Percentiles rank a stretch among this genome's conserved stretches.
These are phyloP conservation scores for Magnaporthiopsis rhizophila DNA, from an alignment of 2,329 filamentous ascomycete genomes.

Conservation along the genomic window DNA sequence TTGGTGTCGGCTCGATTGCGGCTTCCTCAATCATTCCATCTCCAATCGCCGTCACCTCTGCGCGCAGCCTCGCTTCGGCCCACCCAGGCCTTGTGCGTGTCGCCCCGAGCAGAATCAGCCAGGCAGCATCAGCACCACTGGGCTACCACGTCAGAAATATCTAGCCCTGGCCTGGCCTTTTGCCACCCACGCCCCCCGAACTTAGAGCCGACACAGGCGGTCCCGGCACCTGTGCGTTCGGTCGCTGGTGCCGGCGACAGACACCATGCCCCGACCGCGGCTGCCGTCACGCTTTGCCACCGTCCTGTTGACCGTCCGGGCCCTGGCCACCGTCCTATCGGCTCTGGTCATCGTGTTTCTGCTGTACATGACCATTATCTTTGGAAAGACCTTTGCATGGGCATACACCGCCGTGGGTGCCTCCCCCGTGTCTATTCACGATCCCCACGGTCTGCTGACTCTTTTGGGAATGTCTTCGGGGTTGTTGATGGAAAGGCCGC, in stretches of 20 bases:
- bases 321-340: neutral
- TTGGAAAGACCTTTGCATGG: slow-evolving; percentile 6
- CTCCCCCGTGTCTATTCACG: no score
- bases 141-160: no score
- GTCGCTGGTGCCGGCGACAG: neutral
- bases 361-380: slow-evolving; percentile 6
- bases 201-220: neutral
- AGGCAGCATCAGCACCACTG: no score
- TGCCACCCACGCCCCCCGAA: neutral
- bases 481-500: neutral
- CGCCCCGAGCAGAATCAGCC: no score
- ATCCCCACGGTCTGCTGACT: neutral
- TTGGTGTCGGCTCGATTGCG: no score
- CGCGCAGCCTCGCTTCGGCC: no score
- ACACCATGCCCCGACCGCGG: slow-evolving; percentile 3
- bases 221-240: neutral
- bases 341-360: slow-evolving; percentile 6
- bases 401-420: slow-evolving; percentile 3
- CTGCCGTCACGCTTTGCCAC: slow-evolving; percentile 1
- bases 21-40: no score
- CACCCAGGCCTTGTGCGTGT: no score
- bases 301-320: neutral
- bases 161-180: no score
- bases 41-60: no score
- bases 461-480: neutral